A percentile compares a stretch with the other conserved stretches of the same genome.
Conservation (phyloP, 495 filamentous ascomycete genomes). For the Trichoderma orchidacearum region DNA sequence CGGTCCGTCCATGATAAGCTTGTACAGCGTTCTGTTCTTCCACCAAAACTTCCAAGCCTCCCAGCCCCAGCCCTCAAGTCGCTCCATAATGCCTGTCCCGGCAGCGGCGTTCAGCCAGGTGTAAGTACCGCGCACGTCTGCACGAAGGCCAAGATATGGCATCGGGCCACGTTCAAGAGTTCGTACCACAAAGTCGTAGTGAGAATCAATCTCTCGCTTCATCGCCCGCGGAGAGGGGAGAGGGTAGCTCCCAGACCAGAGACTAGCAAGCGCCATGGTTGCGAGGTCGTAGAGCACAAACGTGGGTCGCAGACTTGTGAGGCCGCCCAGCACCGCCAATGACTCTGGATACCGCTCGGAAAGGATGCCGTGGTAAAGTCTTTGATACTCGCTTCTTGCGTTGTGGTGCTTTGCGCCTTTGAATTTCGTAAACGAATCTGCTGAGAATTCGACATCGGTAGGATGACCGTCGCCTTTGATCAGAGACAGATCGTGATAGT, state of each 20-base stretch:
- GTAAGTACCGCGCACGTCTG: slow-evolving; percentile 1
- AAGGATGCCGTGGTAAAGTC: slow-evolving; percentile 3
- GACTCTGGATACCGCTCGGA: slow-evolving; percentile 13
- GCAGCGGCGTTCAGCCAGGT: slow-evolving; percentile 14
- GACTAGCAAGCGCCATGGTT: slow-evolving; percentile 16
- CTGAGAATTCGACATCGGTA: neutral
- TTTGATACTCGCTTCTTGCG: slow-evolving; percentile 13
- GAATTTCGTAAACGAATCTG: neutral
- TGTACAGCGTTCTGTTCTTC: slow-evolving; percentile 13
- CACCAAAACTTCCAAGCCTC: slow-evolving; percentile 19
- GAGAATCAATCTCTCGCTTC: slow-evolving; percentile 10
- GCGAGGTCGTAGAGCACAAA: slow-evolving; percentile 17
- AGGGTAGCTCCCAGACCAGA: slow-evolving; percentile 13
- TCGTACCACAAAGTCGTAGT: slow-evolving; percentile 15
- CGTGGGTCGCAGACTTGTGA: slow-evolving; percentile 8
- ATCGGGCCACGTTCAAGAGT: slow-evolving; percentile 1
- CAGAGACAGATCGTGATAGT: slow-evolving; percentile 10
- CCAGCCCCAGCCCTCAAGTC: slow-evolving; percentile 14
- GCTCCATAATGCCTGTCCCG: slow-evolving; percentile 17
- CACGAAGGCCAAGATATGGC: neutral
- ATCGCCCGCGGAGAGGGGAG: slow-evolving; percentile 12
- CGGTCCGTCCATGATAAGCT: slow-evolving; percentile 14
- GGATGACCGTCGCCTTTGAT: neutral
- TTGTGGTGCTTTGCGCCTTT: slow-evolving; percentile 7
- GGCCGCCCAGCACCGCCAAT: slow-evolving; percentile 10